Conservation (phyloP, 331 rosid genomes). For the Malus hybrid region DNA sequence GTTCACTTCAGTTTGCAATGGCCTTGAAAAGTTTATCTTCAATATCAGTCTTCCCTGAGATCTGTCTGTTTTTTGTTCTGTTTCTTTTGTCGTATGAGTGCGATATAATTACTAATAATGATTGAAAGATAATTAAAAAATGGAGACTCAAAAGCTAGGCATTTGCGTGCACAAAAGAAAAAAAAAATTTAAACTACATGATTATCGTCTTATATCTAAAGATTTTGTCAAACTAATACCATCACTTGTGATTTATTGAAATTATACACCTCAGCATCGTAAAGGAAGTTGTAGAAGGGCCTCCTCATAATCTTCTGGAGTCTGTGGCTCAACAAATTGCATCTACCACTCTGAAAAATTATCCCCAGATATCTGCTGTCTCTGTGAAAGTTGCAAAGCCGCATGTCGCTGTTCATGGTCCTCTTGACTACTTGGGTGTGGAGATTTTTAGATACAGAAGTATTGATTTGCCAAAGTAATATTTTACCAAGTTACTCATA, state of each 20-base stretch:
- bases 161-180: too few species aligned
- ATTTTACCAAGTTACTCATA: not conserved
- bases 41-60: not conserved
- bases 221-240: not conserved
- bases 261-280: conserved; percentile 42
- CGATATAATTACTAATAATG: too few species aligned
- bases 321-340: conserved; percentile 76
- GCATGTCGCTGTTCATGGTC: conserved; percentile 70
- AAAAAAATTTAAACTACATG: too few species aligned
- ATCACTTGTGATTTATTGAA: not conserved
- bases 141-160: too few species aligned
- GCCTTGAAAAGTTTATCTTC: not conserved
- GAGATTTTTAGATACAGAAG: conserved; percentile 67
- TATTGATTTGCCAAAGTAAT: conserved; percentile 23
- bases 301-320: conserved; percentile 66
- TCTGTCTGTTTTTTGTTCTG: not conserved
- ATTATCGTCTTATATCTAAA: not conserved
- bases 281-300: conserved; percentile 65
- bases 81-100: not conserved
- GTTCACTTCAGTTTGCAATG: not conserved
- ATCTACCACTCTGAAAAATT: conserved; percentile 30
- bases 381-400: conserved; percentile 86
- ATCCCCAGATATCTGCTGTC: conserved; percentile 53
- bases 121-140: too few species aligned
- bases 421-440: conserved; percentile 77